Percentiles rank a stretch among this genome's conserved stretches.
Evolutionary conservation across 1,284 basidiomycete genomes (phyloP).

Genomic region (Tylopilus sp.): DNA sequence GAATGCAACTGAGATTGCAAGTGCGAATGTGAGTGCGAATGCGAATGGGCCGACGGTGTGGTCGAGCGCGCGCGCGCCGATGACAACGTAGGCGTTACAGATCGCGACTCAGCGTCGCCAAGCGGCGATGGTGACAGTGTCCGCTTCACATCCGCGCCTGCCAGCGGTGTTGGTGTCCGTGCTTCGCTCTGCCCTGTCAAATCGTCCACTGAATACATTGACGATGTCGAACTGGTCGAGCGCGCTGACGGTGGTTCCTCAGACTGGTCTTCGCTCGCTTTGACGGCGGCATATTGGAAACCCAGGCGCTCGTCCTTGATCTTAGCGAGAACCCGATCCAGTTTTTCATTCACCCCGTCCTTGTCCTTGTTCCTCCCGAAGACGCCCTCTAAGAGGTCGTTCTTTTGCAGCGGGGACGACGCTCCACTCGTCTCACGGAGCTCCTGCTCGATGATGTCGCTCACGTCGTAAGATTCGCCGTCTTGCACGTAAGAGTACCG

Average conservation of each 20-base stretch:
- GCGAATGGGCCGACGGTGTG: constrained; percentile 39
- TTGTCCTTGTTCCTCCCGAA: constrained; percentile 54
- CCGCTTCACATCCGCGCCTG: constrained; percentile 22
- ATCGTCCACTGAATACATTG: constrained; percentile 59
- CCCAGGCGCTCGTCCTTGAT: constrained; percentile 53
- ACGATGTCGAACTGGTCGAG: constrained; percentile 46
- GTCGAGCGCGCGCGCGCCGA: constrained; percentile 35
- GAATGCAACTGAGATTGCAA: constrained; percentile 24
- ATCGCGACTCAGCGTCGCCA: constrained; percentile 28
- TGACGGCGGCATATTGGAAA: constrained; percentile 17
- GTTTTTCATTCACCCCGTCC: constrained; percentile 66
- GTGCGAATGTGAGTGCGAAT: constrained; percentile 10
- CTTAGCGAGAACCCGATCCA: constrained; percentile 78
- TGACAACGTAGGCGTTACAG: constrained; percentile 33
- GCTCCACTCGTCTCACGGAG: constrained; percentile 51
- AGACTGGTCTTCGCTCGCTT: constrained; percentile 14
- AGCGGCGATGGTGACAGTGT: constrained; percentile 24
- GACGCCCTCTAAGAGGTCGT: constrained; percentile 68
- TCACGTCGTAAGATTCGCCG: constrained; percentile 88
- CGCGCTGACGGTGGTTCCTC: constrained; percentile 32
- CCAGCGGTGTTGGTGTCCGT: constrained; percentile 32
- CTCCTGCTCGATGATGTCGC: constrained; percentile 87
- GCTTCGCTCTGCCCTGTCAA: constrained; percentile 16
- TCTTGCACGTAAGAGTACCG: constrained; percentile 92
- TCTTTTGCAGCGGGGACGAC: constrained; percentile 35